Conservation (phyloP, 352 stramenopile species). For the Globisporangium abappressorium region DNA sequence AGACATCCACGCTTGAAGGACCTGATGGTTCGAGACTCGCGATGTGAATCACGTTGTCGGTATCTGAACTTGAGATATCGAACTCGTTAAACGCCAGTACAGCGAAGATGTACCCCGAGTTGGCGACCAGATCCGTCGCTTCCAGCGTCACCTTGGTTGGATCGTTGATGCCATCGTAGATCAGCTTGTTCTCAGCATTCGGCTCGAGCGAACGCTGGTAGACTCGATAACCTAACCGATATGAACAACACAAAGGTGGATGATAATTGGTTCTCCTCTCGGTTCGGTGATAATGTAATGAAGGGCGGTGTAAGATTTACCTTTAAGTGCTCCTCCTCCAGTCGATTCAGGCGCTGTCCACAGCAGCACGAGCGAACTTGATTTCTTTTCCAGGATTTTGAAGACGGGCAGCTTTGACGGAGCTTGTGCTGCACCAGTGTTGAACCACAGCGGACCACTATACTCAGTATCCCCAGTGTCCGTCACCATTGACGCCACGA, state of each 20-base stretch:
- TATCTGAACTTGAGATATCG: slow-evolving; percentile 18
- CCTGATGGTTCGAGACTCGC: slow-evolving; percentile 16
- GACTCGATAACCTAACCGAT: slow-evolving; percentile 25
- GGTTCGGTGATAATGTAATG: background rate
- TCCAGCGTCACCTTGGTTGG: slow-evolving; percentile 16
- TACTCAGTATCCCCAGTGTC: slow-evolving; percentile 17
- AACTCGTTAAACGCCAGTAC: slow-evolving; percentile 48
- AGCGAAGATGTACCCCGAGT: slow-evolving; percentile 30
- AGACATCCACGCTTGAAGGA: slow-evolving; percentile 22
- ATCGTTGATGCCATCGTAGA: slow-evolving; percentile 26
- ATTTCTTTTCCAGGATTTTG: slow-evolving; percentile 16
- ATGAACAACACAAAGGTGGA: background rate
- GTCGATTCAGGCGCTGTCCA: slow-evolving; percentile 37
- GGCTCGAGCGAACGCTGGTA: slow-evolving; percentile 13
- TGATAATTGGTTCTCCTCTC: background rate
- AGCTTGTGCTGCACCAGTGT: slow-evolving; percentile 17
- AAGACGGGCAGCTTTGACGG: slow-evolving; percentile 19
- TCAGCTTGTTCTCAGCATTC: slow-evolving; percentile 1
- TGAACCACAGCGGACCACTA: slow-evolving; percentile 22
- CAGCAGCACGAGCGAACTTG: slow-evolving; percentile 27
- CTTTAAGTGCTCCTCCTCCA: slow-evolving; percentile 35
- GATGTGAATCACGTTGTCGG: slow-evolving; percentile 19
- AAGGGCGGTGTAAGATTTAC: slow-evolving; percentile 16
- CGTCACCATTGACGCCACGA: slow-evolving; percentile 19
- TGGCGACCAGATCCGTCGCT: slow-evolving; percentile 25